phyloP scores from a whole-genome alignment of 2,329 filamentous ascomycete genomes.

The Albifimbria verrucaria region DNA sequence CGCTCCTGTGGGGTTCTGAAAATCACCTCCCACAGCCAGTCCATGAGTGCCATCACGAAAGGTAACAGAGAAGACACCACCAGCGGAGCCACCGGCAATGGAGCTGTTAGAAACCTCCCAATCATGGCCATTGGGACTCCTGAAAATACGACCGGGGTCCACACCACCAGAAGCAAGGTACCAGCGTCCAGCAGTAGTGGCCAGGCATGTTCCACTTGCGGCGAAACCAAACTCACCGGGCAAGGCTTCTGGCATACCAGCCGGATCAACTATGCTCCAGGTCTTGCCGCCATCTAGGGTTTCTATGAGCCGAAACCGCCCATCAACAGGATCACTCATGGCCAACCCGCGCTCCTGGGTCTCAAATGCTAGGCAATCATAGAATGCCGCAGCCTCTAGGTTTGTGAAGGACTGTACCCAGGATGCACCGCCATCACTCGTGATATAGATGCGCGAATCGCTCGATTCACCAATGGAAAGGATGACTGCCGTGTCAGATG shows the following conservation, averaged over 20 bases:
- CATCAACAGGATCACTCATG: slow-evolving; percentile 29
- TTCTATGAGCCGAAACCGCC: slow-evolving; percentile 27
- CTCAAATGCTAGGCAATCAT: slow-evolving; percentile 30
- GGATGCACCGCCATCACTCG: slow-evolving; percentile 20
- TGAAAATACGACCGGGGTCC: slow-evolving; percentile 15
- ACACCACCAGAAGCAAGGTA: slow-evolving; percentile 10
- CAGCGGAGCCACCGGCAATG: slow-evolving; percentile 21
- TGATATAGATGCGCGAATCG: slow-evolving; percentile 28
- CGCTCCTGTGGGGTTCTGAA: slow-evolving; percentile 16
- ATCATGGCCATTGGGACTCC: slow-evolving; percentile 9
- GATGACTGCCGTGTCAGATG: slow-evolving; percentile 35
- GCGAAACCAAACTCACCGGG: slow-evolving; percentile 27
- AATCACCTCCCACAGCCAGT: slow-evolving; percentile 28
- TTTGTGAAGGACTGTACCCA: slow-evolving; percentile 26
- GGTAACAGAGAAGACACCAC: slow-evolving; percentile 28
- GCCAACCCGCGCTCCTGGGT: slow-evolving; percentile 20
- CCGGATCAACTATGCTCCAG: slow-evolving; percentile 21
- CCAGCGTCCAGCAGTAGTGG: slow-evolving; percentile 16
- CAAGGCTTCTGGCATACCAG: slow-evolving; percentile 21
- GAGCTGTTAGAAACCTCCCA: slow-evolving; percentile 23
- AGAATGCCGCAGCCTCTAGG: slow-evolving; percentile 25
- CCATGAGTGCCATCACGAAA: slow-evolving; percentile 23
- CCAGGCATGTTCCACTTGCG: slow-evolving; percentile 30
- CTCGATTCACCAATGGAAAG: slow-evolving; percentile 31
- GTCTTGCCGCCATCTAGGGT: slow-evolving; percentile 23